A percentile compares a stretch with the other conserved stretches of the same genome.
Evolutionary conservation across 192 early-diverging fungal genomes (phyloP).

Genomic region (Gryganskiella cystojenkinii): DNA sequence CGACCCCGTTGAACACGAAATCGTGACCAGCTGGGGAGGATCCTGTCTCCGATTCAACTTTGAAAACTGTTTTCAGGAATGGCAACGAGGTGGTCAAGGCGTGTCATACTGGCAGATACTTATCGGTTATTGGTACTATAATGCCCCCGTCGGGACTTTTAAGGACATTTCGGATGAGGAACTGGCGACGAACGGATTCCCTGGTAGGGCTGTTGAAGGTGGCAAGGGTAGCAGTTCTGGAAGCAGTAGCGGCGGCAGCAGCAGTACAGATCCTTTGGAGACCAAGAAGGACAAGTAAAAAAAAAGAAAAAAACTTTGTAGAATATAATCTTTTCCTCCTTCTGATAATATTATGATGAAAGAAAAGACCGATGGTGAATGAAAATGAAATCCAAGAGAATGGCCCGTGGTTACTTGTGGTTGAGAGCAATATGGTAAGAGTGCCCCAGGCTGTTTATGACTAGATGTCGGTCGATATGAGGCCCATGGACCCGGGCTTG

Average conservation of each 20-base stretch:
- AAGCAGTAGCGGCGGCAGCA: neutral
- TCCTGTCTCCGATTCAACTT: conserved; percentile 43
- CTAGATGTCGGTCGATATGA: too few species aligned
- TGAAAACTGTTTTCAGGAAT: conserved; percentile 32
- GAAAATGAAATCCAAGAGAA: too few species aligned
- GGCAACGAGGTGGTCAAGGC: conserved; percentile 26
- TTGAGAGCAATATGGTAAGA: too few species aligned
- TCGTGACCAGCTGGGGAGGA: conserved; percentile 46
- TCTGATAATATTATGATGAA: too few species aligned
- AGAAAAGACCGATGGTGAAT: too few species aligned
- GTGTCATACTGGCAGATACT: conserved; percentile 38
- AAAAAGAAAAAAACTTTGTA: neutral
- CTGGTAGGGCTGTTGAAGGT: neutral
- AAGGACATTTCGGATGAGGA: conserved; percentile 36
- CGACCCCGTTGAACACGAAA: conserved; percentile 31
- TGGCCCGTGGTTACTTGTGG: too few species aligned
- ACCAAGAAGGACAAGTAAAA: conserved; percentile 37
- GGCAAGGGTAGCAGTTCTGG: neutral
- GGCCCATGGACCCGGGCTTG: too few species aligned
- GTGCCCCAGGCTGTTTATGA: too few species aligned
- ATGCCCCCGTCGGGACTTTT: conserved; percentile 17
- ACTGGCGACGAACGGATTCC: conserved; percentile 22
- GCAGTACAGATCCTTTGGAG: conserved; percentile 3
- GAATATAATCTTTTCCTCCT: too few species aligned
- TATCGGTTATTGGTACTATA: conserved; percentile 36